Conservation (phyloP, 164 flowering plant species). For the Stephania japonica region DNA sequence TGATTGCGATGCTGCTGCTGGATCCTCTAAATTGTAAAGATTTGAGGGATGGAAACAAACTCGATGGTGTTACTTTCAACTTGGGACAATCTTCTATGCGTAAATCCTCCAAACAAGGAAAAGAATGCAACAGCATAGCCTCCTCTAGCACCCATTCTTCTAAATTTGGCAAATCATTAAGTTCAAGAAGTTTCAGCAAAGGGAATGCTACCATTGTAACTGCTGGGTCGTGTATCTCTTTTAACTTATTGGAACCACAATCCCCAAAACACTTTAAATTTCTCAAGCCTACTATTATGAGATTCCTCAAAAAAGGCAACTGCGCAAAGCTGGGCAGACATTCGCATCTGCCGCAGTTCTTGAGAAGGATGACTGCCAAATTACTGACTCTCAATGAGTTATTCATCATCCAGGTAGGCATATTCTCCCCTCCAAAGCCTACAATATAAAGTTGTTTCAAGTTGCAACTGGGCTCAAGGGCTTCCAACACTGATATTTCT, state of each 20-base stretch:
- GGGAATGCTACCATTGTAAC: constrained; percentile 8
- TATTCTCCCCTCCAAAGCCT: constrained; percentile 2
- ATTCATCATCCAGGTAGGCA: constrained; percentile 4
- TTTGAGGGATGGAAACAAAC: background rate
- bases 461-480: background rate
- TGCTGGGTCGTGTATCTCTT: too few relatives aligned
- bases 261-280: too few relatives aligned
- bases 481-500: constrained; percentile 8
- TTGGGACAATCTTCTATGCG: background rate
- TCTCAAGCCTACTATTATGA: too few relatives aligned
- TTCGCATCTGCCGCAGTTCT: background rate
- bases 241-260: too few relatives aligned
- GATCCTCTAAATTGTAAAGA: background rate
- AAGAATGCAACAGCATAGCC: background rate
- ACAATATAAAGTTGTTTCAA: background rate
- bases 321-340: background rate
- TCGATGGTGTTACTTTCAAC: background rate
- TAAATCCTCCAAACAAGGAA: constrained; percentile 17
- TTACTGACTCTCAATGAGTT: background rate
- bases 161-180: constrained; percentile 1
- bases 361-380: background rate
- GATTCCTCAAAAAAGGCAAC: too few relatives aligned
- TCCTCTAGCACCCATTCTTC: constrained; percentile 15
- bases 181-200: constrained; percentile 6
- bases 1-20: background rate